Conservation (phyloP, 805 yeast genomes). For the Priceomyces medius region DNA sequence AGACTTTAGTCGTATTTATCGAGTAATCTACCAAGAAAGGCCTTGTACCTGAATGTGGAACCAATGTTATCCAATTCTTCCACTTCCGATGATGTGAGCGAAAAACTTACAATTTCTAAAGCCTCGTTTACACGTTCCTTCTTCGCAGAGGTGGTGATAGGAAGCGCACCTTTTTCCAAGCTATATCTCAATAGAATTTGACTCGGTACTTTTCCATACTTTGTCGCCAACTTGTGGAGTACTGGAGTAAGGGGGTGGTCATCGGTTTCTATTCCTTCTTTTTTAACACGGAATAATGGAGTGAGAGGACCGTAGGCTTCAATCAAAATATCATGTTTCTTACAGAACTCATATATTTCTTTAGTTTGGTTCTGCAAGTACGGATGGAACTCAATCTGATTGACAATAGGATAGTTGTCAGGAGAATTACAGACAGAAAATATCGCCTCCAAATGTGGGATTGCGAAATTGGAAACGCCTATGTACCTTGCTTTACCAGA, state of each 20-base stretch:
- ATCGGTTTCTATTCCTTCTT: conserved; percentile 37
- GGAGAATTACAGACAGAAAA: conserved; percentile 24
- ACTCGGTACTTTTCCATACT: conserved; percentile 57
- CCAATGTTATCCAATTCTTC: conserved; percentile 28
- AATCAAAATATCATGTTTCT: conserved; percentile 49
- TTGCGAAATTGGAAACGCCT: conserved; percentile 71
- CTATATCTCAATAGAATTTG: conserved; percentile 72
- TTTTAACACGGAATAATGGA: conserved; percentile 51
- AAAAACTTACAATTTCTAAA: conserved; percentile 54
- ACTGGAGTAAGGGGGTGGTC: conserved; percentile 27
- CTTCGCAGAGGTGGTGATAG: conserved; percentile 71
- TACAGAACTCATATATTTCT: conserved; percentile 52
- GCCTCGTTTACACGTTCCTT: conserved; percentile 55
- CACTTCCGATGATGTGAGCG: conserved; percentile 50
- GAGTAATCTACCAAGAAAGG: conserved; percentile 15
- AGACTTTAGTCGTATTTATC: too few relatives aligned
- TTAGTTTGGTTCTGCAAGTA: conserved; percentile 66
- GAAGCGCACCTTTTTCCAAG: conserved; percentile 60
- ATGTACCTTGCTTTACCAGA: conserved; percentile 62
- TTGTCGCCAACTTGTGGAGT: conserved; percentile 44
- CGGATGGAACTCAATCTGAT: conserved; percentile 73
- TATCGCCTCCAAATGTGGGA: conserved; percentile 46
- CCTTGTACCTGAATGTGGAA: conserved; percentile 23
- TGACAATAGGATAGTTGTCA: conserved; percentile 54
- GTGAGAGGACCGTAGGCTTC: conserved; percentile 74